phyloP scores from a whole-genome alignment of 139 green algal genomes.

The Pycnococcus provasolii region DNA sequence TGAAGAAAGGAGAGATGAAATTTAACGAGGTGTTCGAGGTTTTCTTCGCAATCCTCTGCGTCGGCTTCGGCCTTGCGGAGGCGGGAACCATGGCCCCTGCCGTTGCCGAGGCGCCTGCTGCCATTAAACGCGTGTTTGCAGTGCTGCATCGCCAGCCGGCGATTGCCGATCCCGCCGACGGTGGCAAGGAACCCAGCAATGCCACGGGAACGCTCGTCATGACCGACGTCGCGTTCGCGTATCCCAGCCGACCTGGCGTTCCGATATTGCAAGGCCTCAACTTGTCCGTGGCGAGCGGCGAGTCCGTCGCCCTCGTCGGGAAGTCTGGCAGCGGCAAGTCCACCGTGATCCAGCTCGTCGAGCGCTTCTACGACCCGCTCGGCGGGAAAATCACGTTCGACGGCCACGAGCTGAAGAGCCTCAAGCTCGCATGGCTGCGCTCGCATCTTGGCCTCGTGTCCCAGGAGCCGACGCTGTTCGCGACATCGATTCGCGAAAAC shows the following conservation, averaged over 20 bases:
- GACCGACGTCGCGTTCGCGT: conserved; percentile 25
- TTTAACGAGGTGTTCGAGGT: no score
- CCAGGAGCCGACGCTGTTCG: conserved; percentile 27
- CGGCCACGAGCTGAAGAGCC: neutral
- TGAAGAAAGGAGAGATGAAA: conserved; percentile 39
- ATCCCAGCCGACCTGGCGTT: conserved; percentile 22
- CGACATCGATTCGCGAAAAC: conserved; percentile 26
- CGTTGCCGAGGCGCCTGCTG: no score
- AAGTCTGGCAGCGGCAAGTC: conserved; percentile 75
- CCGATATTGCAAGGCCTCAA: conserved; percentile 11
- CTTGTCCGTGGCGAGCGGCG: conserved; percentile 17
- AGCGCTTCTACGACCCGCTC: conserved; percentile 83
- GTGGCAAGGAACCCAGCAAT: no score
- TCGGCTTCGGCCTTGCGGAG: no score
- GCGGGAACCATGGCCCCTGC: no score
- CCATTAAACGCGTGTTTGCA: no score
- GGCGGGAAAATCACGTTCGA: neutral
- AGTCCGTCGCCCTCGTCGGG: conserved; percentile 80
- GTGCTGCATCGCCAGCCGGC: no score
- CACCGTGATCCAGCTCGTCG: conserved; percentile 75
- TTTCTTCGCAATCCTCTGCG: no score
- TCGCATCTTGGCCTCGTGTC: conserved; percentile 50
- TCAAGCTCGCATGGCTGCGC: conserved; percentile 1
- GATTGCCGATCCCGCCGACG: no score
- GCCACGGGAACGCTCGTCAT: neutral